Percentiles rank a stretch among this genome's conserved stretches.
Evolutionary conservation across 2,329 filamentous ascomycete species (phyloP).

Genomic region (Mollisiaceae sp.): DNA sequence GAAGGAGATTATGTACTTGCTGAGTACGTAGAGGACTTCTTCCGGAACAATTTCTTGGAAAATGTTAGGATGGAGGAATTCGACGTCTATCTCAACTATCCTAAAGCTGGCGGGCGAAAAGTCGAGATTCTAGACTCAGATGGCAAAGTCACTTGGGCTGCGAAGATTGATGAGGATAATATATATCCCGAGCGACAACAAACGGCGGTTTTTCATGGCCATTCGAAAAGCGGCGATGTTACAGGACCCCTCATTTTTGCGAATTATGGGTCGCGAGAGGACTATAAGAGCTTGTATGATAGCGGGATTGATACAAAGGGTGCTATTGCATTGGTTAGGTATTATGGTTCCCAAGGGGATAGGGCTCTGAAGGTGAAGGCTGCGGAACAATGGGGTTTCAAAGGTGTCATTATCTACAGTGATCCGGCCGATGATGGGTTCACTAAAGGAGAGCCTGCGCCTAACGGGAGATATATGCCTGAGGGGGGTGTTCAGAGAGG

Average conservation of each 20-base stretch:
- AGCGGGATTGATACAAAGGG: constrained; percentile 76
- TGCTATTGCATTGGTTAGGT: constrained; percentile 82
- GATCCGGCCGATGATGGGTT: constrained; percentile 89
- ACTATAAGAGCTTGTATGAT: constrained; percentile 76
- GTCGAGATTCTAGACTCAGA: constrained; percentile 79
- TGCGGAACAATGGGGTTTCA: constrained; percentile 84
- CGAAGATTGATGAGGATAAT: constrained; percentile 82
- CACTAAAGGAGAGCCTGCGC: constrained; percentile 71
- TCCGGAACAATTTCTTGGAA: constrained; percentile 74
- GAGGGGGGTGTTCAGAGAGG: constrained; percentile 83
- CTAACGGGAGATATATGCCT: constrained; percentile 80
- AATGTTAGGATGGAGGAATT: constrained; percentile 78
- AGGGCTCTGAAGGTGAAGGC: constrained; percentile 85
- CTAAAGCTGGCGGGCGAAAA: constrained; percentile 74
- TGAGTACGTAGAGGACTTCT: constrained; percentile 81
- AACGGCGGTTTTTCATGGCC: constrained; percentile 83
- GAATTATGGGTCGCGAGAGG: constrained; percentile 85
- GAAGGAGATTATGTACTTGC: constrained; percentile 89
- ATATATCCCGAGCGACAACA: constrained; percentile 68
- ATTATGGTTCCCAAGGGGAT: constrained; percentile 76
- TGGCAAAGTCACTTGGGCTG: constrained; percentile 73
- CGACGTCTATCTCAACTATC: constrained; percentile 92
- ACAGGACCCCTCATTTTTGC: constrained; percentile 88
- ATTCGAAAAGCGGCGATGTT: constrained; percentile 86
- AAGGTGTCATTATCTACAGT: constrained; percentile 89